A percentile compares a stretch with the other conserved stretches of the same genome.
phyloP scores from a whole-genome alignment of 148 eudicot species.

The Chenopodium suecicum region DNA sequence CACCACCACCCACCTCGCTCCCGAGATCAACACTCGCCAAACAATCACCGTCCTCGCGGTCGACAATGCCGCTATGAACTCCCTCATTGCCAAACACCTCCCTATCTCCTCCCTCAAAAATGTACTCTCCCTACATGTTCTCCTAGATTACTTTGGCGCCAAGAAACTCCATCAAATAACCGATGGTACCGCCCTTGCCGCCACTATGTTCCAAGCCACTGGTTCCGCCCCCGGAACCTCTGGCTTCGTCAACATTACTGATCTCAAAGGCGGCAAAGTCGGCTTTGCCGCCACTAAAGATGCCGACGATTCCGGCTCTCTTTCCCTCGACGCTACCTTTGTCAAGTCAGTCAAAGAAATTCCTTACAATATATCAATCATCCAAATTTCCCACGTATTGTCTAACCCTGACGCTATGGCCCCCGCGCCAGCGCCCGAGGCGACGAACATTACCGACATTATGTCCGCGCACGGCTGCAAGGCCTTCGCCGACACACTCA shows the following conservation, averaged over 20 bases:
- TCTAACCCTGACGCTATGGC: constrained; percentile 61
- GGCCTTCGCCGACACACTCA: constrained; percentile 69
- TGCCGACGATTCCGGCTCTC: constrained; percentile 33
- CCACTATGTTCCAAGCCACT: constrained; percentile 94
- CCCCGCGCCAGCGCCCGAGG: constrained; percentile 66
- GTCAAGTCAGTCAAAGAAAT: constrained; percentile 68
- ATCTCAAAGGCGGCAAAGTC: constrained; percentile 80
- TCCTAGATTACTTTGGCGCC: constrained; percentile 88
- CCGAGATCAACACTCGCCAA: constrained; percentile 65
- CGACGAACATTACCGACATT: constrained; percentile 49
- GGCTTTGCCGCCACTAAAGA: constrained; percentile 58
- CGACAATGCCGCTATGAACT: constrained; percentile 72
- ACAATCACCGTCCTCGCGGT: constrained; percentile 91
- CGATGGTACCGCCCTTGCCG: constrained; percentile 80
- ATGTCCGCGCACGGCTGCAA: constrained; percentile 94
- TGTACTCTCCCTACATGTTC: constrained; percentile 76
- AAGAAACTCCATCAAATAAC: constrained; percentile 91
- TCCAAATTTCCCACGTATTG: constrained; percentile 63
- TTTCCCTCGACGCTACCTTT: constrained; percentile 33
- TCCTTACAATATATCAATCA: constrained; percentile 78
- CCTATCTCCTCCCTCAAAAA: constrained; percentile 59
- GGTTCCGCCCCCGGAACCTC: constrained; percentile 75
- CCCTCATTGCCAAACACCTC: constrained; percentile 46
- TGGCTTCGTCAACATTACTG: constrained; percentile 89
- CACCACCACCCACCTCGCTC: constrained; percentile 79